phyloP scores from a whole-genome alignment of 2,329 filamentous ascomycete genomes.

The Aspergillus nomiae region DNA sequence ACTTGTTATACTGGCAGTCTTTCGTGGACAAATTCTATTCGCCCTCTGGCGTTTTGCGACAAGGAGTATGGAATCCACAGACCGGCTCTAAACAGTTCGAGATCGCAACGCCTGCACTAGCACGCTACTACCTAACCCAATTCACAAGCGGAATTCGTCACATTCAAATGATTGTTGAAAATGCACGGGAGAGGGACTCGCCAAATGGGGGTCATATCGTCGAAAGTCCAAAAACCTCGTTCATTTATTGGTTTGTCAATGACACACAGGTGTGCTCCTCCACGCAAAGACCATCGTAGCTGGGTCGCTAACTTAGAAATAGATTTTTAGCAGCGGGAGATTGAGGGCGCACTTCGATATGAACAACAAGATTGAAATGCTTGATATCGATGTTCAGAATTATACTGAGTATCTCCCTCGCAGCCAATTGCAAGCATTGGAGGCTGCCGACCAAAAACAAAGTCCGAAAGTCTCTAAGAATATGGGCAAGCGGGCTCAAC shows the following conservation, averaged over 20 bases:
- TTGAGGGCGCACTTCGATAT: conserved; percentile 78
- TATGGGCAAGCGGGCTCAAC: conserved; percentile 52
- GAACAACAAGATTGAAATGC: conserved; percentile 77
- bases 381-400: conserved; percentile 75
- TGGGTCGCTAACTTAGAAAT: background rate
- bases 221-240: conserved; percentile 72
- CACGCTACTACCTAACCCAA: conserved; percentile 87
- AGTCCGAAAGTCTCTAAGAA: conserved; percentile 63
- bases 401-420: conserved; percentile 86
- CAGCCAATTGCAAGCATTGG: conserved; percentile 53
- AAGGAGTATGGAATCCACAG: conserved; percentile 61
- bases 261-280: conserved; percentile 71
- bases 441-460: conserved; percentile 57
- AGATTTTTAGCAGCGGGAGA: conserved; percentile 77
- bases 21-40: conserved; percentile 86
- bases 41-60: conserved; percentile 72
- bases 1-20: conserved; percentile 73
- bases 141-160: conserved; percentile 84
- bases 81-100: conserved; percentile 79
- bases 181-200: conserved; percentile 58
- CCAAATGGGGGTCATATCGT: conserved; percentile 70
- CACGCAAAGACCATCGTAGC: conserved; percentile 1
- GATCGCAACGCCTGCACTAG: conserved; percentile 76
- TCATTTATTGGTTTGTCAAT: conserved; percentile 87
- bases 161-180: conserved; percentile 83